Evolutionary conservation across 352 stramenopile species (phyloP).

Genomic region (Globisporangium barbulae): DNA sequence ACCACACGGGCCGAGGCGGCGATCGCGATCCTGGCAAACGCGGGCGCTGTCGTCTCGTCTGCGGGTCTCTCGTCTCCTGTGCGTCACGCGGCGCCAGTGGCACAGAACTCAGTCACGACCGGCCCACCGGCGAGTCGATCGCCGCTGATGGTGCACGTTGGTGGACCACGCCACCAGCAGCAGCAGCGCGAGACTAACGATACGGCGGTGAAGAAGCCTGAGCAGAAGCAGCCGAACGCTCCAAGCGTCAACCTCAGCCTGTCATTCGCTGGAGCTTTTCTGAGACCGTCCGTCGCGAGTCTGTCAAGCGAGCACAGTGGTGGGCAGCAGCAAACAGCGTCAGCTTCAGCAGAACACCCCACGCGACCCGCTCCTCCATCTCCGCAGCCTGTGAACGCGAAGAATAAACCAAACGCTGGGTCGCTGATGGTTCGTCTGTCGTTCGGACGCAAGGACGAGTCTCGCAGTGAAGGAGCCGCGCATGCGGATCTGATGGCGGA

Average conservation of each 20-base stretch:
- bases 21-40: constrained; percentile 1
- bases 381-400: not conserved
- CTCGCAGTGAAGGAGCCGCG: not conserved
- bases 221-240: not conserved
- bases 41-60: not conserved
- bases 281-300: not conserved
- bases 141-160: constrained; percentile 7
- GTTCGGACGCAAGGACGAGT: not conserved
- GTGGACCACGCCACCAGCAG: not conserved
- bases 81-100: not conserved
- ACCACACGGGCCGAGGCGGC: not conserved
- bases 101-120: not conserved
- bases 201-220: not conserved
- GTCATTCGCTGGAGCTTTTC: not conserved
- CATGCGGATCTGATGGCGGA: not conserved
- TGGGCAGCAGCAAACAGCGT: not conserved
- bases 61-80: not conserved
- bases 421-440: constrained; percentile 6
- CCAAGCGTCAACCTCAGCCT: not conserved
- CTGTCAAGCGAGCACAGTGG: not conserved
- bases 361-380: not conserved
- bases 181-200: not conserved
- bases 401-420: not conserved
- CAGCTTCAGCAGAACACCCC: not conserved
- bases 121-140: not conserved